A percentile compares a stretch with the other conserved stretches of the same genome.
phyloP scores from a whole-genome alignment of 176 grass and related monocot genomes.

The Ensete ventricosum region DNA sequence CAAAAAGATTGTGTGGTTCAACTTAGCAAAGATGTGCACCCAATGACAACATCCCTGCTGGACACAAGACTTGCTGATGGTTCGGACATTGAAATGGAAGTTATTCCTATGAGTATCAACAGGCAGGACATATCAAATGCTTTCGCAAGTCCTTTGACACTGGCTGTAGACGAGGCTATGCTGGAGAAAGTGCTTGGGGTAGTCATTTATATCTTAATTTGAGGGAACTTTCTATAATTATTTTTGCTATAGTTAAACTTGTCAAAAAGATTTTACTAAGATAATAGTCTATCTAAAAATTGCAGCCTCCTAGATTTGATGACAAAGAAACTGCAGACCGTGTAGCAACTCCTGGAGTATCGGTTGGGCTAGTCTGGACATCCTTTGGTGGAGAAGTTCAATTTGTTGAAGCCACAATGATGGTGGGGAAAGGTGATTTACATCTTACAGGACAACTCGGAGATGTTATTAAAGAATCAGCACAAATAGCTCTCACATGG shows the following conservation, averaged over 20 bases:
- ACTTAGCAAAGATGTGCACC: constrained; percentile 40
- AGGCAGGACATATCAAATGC: constrained; percentile 70
- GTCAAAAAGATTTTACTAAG: not conserved
- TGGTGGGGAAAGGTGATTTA: constrained; percentile 98
- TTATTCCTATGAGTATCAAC: constrained; percentile 71
- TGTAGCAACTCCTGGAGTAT: constrained; percentile 76
- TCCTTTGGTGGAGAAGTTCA: constrained; percentile 89
- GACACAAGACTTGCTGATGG: constrained; percentile 53
- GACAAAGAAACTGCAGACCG: constrained; percentile 79
- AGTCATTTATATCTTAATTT: constrained; percentile 20
- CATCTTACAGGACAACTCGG: constrained; percentile 96
- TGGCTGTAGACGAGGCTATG: constrained; percentile 76
- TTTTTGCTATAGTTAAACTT: not conserved
- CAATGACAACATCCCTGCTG: constrained; percentile 58
- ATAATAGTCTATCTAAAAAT: constrained; percentile 7
- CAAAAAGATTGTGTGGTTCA: constrained; percentile 33
- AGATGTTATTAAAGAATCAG: constrained; percentile 99
- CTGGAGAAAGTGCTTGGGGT: constrained; percentile 99
- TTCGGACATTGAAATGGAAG: constrained; percentile 96
- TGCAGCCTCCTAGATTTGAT: constrained; percentile 91
- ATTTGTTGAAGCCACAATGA: constrained; percentile 80
- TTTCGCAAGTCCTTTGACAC: constrained; percentile 46
- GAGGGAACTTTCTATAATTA: not conserved
- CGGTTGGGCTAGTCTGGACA: constrained; percentile 94
- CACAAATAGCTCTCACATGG: constrained; percentile 96